Base-by-base conservation (phyloP, 2,329 filamentous ascomycete genomes). In the Xenoacremonium recifei region DNA sequence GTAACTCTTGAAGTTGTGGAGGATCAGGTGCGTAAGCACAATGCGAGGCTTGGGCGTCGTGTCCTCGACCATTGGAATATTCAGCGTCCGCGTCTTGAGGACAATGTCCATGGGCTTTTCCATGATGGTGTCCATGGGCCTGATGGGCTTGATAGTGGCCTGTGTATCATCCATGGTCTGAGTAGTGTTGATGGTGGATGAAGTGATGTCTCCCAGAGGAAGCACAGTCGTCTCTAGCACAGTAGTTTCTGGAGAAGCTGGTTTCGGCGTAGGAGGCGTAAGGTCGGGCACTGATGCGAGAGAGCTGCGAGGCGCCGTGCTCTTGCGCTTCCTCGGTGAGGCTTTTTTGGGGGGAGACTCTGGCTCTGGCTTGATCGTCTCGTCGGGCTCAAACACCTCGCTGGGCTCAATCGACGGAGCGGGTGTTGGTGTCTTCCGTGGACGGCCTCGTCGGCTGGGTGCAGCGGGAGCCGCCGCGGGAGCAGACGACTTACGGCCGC, bases 1-100 rank as follows among this genome's bases (percentile, higher is more conserved):
- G 64, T 99, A 99, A 71, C 92, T 97, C 72, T 99, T 99, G 80
- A 99, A 99, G 67, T 99, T 99, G 52, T 82, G 95, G 54, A 99
- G 76, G 45, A 95, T 84, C 36, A 99, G 75, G 62, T 96, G 89
- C 15, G 89, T 93, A 51, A 99, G 92, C 40, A 97, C 92, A 51
- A 93, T 91, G 39, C 93, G 86, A 39, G 89, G 75, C 63, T 91
- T 95, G 2, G 90, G 87, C 1, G 79, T 83, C 1, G 78, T 80
- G 19, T 89, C 82, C 62, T 95, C 87, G 32, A 88, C 80, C n/a
- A 82, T 69, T 0, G 79, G 77, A 19, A 82, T 73, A 2, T 80
- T 76, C 59, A 85, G 73, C 23, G 85, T 86, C 46, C 91, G 84
- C 35, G 90, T 89, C 67, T 95, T 92, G 45, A 95, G 74, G 36